Percentiles rank a stretch among this genome's conserved stretches.
phyloP scores from a whole-genome alignment of 2,329 filamentous ascomycete genomes.

The Fusarium torulosum region DNA sequence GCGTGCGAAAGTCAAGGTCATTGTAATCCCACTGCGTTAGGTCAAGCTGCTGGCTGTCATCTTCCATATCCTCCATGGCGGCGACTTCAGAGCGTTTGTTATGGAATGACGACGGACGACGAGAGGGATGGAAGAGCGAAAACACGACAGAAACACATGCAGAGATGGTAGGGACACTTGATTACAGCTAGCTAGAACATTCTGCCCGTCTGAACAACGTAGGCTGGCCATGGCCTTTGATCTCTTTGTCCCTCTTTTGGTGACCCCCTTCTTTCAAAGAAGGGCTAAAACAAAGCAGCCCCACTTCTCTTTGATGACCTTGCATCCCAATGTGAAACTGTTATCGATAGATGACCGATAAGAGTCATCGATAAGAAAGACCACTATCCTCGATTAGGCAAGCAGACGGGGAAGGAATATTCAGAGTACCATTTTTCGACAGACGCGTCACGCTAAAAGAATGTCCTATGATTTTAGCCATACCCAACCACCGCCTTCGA shows the following conservation, averaged over 20 bases:
- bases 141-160: no score
- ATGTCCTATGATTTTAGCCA: no score
- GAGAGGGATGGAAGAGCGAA: no score
- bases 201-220: not conserved
- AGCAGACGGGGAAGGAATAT: no score
- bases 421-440: no score
- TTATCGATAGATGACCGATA: no score
- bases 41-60: constrained; percentile 4
- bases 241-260: constrained; percentile 6
- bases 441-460: no score
- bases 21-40: not conserved
- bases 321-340: not conserved
- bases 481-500: no score
- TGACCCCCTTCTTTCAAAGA: not conserved
- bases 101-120: no score
- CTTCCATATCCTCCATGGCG: constrained; percentile 3
- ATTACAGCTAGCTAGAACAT: constrained; percentile 7
- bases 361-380: not conserved
- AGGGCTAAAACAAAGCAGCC: not conserved
- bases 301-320: not conserved
- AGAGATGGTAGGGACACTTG: no score
- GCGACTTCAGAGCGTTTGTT: not conserved
- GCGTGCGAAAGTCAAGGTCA: constrained; percentile 2
- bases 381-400: not conserved
- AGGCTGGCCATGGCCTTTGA: not conserved